These are phyloP conservation scores for Blastocystis sp. DNA, from an alignment of 352 stramenopile species.

Conservation along the genomic window DNA sequence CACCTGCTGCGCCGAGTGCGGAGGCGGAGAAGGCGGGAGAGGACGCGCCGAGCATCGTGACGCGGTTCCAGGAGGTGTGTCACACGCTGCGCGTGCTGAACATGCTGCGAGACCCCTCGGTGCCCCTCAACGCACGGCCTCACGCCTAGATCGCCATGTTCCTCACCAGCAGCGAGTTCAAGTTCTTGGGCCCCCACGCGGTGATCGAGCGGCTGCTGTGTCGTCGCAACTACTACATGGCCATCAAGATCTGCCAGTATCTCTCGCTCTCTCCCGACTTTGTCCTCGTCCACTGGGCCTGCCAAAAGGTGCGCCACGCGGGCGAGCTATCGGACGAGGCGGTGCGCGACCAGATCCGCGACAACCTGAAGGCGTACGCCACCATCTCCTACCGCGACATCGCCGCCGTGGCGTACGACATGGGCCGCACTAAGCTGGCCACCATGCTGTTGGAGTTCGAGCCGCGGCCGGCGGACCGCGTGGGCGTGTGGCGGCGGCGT, in stretches of 20 bases:
- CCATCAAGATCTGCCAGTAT: conserved; percentile 69
- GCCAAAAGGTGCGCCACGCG: conserved; percentile 19
- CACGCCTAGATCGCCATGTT: conserved; percentile 49
- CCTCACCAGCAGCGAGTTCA: conserved; percentile 63
- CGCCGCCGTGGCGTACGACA: background rate
- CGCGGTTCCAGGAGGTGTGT: conserved; percentile 34
- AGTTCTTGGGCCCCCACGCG: conserved; percentile 11
- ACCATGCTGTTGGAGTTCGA: conserved; percentile 63
- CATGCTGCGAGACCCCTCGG: conserved; percentile 59
- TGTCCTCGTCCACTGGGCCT: conserved; percentile 25
- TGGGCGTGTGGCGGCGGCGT: background rate
- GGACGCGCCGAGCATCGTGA: background rate
- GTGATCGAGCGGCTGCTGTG: conserved; percentile 46
- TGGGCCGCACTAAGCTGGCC: background rate
- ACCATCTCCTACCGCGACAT: conserved; percentile 31
- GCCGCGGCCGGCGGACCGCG: conserved; percentile 7
- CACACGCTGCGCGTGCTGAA: conserved; percentile 70
- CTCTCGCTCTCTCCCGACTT: conserved; percentile 42
- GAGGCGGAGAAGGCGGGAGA: background rate
- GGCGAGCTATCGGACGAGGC: conserved; percentile 3
- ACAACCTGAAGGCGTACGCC: conserved; percentile 50
- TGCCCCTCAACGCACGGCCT: background rate
- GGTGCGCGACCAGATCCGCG: conserved; percentile 46
- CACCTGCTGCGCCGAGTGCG: background rate
- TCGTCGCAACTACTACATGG: conserved; percentile 60